Conservation (phyloP, 164 flowering plant genomes). For the Litsea cubeba region DNA sequence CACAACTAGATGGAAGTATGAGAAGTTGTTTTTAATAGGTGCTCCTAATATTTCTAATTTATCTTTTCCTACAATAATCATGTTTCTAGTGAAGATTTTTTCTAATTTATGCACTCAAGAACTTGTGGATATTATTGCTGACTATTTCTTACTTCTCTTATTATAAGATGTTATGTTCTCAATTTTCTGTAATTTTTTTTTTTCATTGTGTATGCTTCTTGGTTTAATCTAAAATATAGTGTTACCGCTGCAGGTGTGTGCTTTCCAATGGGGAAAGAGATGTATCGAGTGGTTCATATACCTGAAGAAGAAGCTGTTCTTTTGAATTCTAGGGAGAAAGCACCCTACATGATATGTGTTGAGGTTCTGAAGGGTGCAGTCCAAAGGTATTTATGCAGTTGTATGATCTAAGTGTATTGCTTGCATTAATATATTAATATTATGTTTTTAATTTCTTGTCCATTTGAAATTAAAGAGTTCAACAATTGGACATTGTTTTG, state of each 20-base stretch:
- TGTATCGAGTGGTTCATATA: conserved; percentile 88
- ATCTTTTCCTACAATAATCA: no score
- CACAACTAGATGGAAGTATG: no score
- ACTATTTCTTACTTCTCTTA: no score
- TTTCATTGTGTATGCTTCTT: no score
- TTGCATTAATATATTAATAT: background rate
- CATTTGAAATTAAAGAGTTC: background rate
- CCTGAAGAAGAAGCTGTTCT: conserved; percentile 97
- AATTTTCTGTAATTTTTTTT: no score
- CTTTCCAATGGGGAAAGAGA: conserved; percentile 93
- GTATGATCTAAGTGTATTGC: conserved; percentile 1
- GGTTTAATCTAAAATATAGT: background rate
- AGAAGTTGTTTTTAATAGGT: no score
- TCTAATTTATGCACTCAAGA: no score
- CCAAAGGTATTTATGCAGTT: conserved; percentile 44
- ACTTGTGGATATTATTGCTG: no score
- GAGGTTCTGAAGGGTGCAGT: conserved; percentile 89
- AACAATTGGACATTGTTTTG: background rate
- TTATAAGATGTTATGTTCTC: no score
- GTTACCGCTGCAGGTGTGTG: conserved; percentile 55
- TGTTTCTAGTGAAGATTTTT: no score
- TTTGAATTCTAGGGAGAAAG: conserved; percentile 95
- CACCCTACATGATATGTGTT: conserved; percentile 86
- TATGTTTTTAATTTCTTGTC: background rate
- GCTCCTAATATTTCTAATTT: no score